Evolutionary conservation across 352 stramenopile species (phyloP), one percentile per base, ranked within the genome.

Genomic region (Phytopythium montanum): DNA sequence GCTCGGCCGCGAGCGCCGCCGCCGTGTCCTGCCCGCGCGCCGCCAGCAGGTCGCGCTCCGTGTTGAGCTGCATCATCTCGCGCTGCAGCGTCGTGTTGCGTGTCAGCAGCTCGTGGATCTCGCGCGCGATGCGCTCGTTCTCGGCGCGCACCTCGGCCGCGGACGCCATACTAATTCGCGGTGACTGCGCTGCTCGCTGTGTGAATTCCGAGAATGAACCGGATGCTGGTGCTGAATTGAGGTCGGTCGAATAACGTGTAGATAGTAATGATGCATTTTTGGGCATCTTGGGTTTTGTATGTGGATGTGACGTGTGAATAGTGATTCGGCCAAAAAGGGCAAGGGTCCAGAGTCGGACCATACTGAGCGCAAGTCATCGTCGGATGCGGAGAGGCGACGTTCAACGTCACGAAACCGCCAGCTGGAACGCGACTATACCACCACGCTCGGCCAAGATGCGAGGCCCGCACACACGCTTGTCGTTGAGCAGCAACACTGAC

Each of bases 41-140:
- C 31, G 78, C 66, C 5, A 85, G 67, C 41, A 72, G 63, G 45
- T 88, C 73, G 56, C 73, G 78, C 36, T 81, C 69, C 25, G 61
- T 71, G 54, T 78, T 72, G 33, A 88, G 68, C 54, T 65, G 51
- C 66, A 76, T 67, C 50, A 85, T 68, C 56, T 91, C 79, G 51
- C 76, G 75, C 69, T 91, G 73, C 62, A 89, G 79, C 39, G 66
- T 75, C 48, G 68, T 85, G 65, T 91, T 91, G 69, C 71, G 64
- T 50, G 71, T 68, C 46, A 85, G 68, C 59, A 89, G 69, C 55
- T 62, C 66, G 50, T 87, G 68, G 58, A 91, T 87, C 65, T 89
- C 71, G 45, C 75, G 66, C 41, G 61, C 59, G 38, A 89, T 55
- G 39, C 71, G 71, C 61, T 83, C 65, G 56, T 87, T 91, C 65